These are phyloP conservation scores for Noccaea caerulescens DNA, from an alignment of 345 rosid species.

Conservation along the genomic window DNA sequence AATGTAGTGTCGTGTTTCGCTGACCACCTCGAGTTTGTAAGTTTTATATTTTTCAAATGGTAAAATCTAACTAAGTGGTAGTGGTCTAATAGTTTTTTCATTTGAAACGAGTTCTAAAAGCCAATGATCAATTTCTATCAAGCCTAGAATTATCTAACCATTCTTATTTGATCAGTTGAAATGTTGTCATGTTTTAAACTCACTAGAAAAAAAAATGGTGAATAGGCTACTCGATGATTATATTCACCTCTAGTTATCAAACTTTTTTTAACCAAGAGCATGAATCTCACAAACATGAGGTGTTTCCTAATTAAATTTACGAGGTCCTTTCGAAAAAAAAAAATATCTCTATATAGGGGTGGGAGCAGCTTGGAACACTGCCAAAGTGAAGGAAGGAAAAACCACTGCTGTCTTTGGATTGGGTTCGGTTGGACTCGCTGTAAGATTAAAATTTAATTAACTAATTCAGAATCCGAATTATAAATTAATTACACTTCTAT, in stretches of 20 bases:
- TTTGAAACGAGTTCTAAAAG: no score
- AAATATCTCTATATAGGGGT: slow-evolving; percentile 47
- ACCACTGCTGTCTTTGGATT: slow-evolving; percentile 68
- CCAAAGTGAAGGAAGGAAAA: slow-evolving; percentile 62
- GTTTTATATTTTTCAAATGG: background rate
- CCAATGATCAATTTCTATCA: no score
- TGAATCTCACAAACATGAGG: background rate
- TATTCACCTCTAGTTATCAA: no score
- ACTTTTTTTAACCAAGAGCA: background rate
- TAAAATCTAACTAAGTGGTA: background rate
- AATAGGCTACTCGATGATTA: no score
- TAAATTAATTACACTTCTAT: background rate
- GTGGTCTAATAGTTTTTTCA: no score
- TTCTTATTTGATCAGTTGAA: no score
- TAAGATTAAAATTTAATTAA: slow-evolving; percentile 39
- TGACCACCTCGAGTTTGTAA: background rate
- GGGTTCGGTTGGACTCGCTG: slow-evolving; percentile 78
- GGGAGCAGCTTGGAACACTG: slow-evolving; percentile 75
- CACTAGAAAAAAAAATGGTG: no score
- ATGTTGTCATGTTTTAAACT: no score
- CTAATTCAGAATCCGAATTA: background rate
- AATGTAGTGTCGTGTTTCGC: background rate
- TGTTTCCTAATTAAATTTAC: background rate
- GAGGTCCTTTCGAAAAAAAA: background rate
- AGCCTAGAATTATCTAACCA: no score